Evolutionary conservation across 495 filamentous ascomycete species (phyloP), one percentile per base, ranked within the genome.

Genomic region (Cercophora sp.): DNA sequence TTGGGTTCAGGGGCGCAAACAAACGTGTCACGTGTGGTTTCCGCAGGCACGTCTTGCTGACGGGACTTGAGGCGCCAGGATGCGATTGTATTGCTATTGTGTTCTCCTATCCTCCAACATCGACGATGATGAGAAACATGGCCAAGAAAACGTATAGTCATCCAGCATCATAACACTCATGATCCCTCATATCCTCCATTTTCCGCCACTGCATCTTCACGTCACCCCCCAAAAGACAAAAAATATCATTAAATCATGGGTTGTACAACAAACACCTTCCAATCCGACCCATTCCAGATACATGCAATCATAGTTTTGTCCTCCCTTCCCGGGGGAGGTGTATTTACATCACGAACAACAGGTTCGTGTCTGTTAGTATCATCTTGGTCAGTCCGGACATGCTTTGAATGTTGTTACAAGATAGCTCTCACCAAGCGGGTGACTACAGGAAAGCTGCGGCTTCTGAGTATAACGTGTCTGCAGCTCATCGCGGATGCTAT

Each of bases 361-460:
- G 43, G 58, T 77, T 76, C 56, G 75, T 78, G 66, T 78, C 75
- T 78, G 60, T 36, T 25, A 45, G 39, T 50, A 19, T 51, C 41
- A 24, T 49, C 18, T 13, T 35, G 26, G 26, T 58, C 50, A 56
- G 45, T 57, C 48, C 51, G 56, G 49, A 51, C 56, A 56, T 20
- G 55, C 60, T 41, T 59, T 60, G 34, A 65, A 65, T 37, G 60
- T 53, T 51, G 62, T 65, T 40, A 63, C 55, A 54, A 66, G 60
- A 52, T 51, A 53, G 49, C 54, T 46, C 62, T 55, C 57, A 97
- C 93, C 87, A 76, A 98, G 74, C 46, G 93, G 93, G 72, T 98
- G 93, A 70, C 90, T 96, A 75, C 88, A 89, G 67, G 90, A 96
- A 55, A 98, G 78, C 77, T 98, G 93, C 57, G 93, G 93, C 75